Evolutionary conservation across 805 yeast species (phyloP), one percentile per base, ranked within the genome.

Genomic region (Saturnispora besseyi): DNA sequence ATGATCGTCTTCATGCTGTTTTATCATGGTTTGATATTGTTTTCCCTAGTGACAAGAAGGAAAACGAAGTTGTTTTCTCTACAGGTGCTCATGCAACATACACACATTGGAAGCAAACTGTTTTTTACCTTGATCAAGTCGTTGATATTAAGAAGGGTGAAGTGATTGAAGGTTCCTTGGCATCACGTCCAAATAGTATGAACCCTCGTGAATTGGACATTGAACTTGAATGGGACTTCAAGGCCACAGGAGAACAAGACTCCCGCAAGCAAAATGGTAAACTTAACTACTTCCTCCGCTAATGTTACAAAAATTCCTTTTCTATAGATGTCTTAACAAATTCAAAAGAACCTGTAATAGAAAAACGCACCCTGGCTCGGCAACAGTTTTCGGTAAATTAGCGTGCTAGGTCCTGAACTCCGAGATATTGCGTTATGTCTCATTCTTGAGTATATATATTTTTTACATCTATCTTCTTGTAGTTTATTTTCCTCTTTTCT

Each of bases 71-170:
- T 51, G 72, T 71, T 31, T 90, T 93, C 64, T 83, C 93, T 21
- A 95, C 99, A 12, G 98, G 98, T 24, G 96, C 99, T 33, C 89
- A 85, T 69, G 82, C 89, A 44, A 79, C 81, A 58, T 89, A 90
- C 74, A 93, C 99, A 13, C 99, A 93, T 72, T 93, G 99, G 99
- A 95, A 93, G 68, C 99, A 93, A 72, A 86, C 96, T 18, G 95
- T 93, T 1, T 89, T 95, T 70, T 95, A 93, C 68, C 75, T 91
- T 62, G 51, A 55, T 33, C 86, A 87, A 60, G 95, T 87, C 29
- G 68, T 91, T 56, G 86, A 81, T 61, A 70, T 85, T 54, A 82
- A 82, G 62, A 72, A 74, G 57, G 96, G 91, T 51, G 99, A 93
- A 60, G 62, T 65, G 38, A 73, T 95, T 56, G 75, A 76, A 51